Evolutionary conservation across 2,329 filamentous ascomycete genomes (phyloP).

Genomic region (Hypoxylon sp.): DNA sequence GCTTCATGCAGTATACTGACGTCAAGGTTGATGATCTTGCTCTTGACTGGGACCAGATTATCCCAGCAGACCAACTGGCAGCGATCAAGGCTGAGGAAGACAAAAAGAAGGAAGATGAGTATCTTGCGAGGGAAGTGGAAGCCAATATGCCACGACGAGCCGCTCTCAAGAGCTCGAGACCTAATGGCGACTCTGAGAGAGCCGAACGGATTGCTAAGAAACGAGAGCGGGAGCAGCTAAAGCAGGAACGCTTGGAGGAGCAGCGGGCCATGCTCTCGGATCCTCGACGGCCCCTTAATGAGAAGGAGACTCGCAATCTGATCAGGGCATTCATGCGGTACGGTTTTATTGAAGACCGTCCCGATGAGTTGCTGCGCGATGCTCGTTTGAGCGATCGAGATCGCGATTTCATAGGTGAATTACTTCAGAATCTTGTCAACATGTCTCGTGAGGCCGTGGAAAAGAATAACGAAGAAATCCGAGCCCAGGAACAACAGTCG

Average conservation of each 20-base stretch:
- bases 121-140: slow-evolving; percentile 85
- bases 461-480: slow-evolving; percentile 78
- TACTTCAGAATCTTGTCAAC: slow-evolving; percentile 81
- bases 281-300: slow-evolving; percentile 88
- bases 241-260: slow-evolving; percentile 82
- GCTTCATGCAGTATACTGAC: slow-evolving; percentile 97
- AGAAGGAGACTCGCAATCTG: slow-evolving; percentile 93
- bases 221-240: slow-evolving; percentile 73
- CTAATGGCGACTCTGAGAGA: slow-evolving; percentile 70
- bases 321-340: slow-evolving; percentile 92
- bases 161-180: slow-evolving; percentile 70
- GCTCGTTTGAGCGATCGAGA: slow-evolving; percentile 89
- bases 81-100: slow-evolving; percentile 92
- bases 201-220: slow-evolving; percentile 77
- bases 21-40: slow-evolving; percentile 88
- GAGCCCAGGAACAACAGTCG: slow-evolving; percentile 84
- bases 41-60: slow-evolving; percentile 98
- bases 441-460: slow-evolving; percentile 72
- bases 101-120: slow-evolving; percentile 84
- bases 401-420: slow-evolving; percentile 80
- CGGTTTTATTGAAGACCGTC: slow-evolving; percentile 89
- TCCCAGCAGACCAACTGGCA: slow-evolving; percentile 92
- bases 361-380: slow-evolving; percentile 88
- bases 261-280: slow-evolving; percentile 82
- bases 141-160: slow-evolving; percentile 87